Base-by-base conservation (phyloP, 139 green algal species). In the Diplosphaera chodatii region DNA sequence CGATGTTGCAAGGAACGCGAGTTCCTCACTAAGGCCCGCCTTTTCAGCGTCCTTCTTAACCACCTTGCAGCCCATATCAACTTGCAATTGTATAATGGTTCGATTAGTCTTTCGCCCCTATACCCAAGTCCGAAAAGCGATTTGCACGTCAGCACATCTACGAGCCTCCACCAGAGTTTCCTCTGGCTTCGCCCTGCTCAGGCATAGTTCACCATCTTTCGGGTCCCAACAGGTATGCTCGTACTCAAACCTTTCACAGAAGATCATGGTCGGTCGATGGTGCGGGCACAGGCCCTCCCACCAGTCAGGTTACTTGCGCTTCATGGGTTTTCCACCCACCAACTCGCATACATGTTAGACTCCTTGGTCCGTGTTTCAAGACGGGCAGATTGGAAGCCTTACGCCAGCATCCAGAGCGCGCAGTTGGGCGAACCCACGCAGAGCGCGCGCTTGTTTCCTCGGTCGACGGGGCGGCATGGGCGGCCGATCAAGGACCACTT, bases 91-190 rank as follows among this genome's bases (percentile, higher is more conserved):
- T n/a, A n/a, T n/a, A n/a, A 94, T 94, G 88, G 90, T 96, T 96
- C 90, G 90, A 96, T 96, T 96, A 96, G 91, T 96, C 91, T 96
- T 96, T 96, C 91, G 91, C 91, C 90, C 91, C 89, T 95, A 96
- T 96, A 95, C 91, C 87, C 86, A 96, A 94, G 85, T 96, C 87
- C 79, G 89, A 94, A 90, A 91, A 96, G 87, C 91, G 89, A 96
- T 96, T 96, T 96, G 90, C 90, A 96, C 90, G 89, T 96, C 89
- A 94, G 90, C 86, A 94, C 88, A 90, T 89, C 88, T 95, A 92
- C 90, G 90, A 93, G 88, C 89, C 87, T 95, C 89, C 89, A 95
- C 88, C 87, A 92, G 89, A 90, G 86, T 94, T 94, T 95, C 90
- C 86, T 90, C 88, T 93, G 88, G 87, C 88, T 96, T 96, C 90